Evolutionary conservation across 768 basidiomycete species (phyloP).

Genomic region (Pseudohyphozyma bogoriensis): DNA sequence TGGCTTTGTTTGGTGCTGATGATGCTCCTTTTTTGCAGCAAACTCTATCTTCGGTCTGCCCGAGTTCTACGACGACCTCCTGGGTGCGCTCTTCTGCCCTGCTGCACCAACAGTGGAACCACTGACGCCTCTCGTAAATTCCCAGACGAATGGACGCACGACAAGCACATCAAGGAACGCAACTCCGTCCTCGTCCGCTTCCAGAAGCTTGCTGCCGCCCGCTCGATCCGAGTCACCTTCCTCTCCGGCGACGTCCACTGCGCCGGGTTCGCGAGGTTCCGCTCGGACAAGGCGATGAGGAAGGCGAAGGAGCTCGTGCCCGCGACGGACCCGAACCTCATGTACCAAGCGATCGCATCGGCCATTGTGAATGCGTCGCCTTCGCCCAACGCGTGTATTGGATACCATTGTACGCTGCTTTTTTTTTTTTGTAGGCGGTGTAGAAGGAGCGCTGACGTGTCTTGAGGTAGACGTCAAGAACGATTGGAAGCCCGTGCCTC

Average conservation of each 20-base stretch:
- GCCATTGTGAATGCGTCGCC: slow-evolving; percentile 95
- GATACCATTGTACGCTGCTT: slow-evolving; percentile 45
- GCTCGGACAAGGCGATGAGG: slow-evolving; percentile 33
- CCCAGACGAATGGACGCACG: slow-evolving; percentile 14
- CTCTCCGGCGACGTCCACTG: slow-evolving; percentile 90
- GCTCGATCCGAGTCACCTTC: slow-evolving; percentile 66
- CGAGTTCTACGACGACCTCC: slow-evolving; percentile 16
- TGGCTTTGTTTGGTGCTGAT: no score
- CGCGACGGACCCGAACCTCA: slow-evolving; percentile 48
- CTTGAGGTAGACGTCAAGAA: slow-evolving; percentile 62
- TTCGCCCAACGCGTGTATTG: slow-evolving; percentile 61
- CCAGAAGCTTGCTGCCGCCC: slow-evolving; percentile 58
- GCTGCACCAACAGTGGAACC: no score
- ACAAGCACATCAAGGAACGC: slow-evolving; percentile 59
- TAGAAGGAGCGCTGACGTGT: slow-evolving; percentile 40
- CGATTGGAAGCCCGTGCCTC: no score
- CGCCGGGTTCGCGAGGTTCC: slow-evolving; percentile 56
- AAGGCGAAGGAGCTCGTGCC: slow-evolving; percentile 49
- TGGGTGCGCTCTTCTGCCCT: not conserved
- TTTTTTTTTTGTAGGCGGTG: no score
- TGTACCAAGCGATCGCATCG: slow-evolving; percentile 52
- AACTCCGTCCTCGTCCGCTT: slow-evolving; percentile 73
- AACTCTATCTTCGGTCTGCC: slow-evolving; percentile 24
- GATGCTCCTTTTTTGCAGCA: not conserved
- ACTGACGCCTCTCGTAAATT: not conserved